Percentiles rank a stretch among this genome's conserved stretches.
Evolutionary conservation across 2,329 filamentous ascomycete genomes (phyloP).

Genomic region (Periconia digitata): DNA sequence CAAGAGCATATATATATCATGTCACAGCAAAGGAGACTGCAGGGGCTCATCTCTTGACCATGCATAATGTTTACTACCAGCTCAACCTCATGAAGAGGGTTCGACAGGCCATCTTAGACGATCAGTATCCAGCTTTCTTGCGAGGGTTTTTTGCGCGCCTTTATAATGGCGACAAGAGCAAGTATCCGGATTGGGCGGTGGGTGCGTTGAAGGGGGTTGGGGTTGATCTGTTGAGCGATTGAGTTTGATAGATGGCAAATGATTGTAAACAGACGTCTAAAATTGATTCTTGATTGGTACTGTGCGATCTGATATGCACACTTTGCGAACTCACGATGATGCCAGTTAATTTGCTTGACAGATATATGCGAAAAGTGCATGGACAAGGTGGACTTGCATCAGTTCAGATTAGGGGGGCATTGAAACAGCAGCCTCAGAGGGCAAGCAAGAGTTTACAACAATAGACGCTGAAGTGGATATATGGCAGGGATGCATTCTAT

Average conservation of each 20-base stretch:
- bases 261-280: too few relatives aligned
- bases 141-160: constrained; percentile 74
- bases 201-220: constrained; percentile 76
- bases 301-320: too few relatives aligned
- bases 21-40: constrained; percentile 93
- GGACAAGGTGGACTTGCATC: too few relatives aligned
- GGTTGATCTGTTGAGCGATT: constrained; percentile 50
- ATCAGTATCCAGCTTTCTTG: constrained; percentile 77
- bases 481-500: too few relatives aligned
- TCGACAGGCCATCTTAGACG: constrained; percentile 77
- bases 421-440: too few relatives aligned
- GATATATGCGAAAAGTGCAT: too few relatives aligned
- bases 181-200: constrained; percentile 83
- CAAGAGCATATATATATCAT: constrained; percentile 87
- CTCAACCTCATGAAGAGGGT: constrained; percentile 77
- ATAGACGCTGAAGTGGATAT: too few relatives aligned
- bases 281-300: too few relatives aligned
- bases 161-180: constrained; percentile 62
- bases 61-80: constrained; percentile 95
- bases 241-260: neutral
- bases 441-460: too few relatives aligned
- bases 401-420: too few relatives aligned
- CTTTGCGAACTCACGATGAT: too few relatives aligned
- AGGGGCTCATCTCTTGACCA: constrained; percentile 80
- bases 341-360: too few relatives aligned